Conservation (phyloP, 768 basidiomycete species). For the Mycena epipterygia region DNA sequence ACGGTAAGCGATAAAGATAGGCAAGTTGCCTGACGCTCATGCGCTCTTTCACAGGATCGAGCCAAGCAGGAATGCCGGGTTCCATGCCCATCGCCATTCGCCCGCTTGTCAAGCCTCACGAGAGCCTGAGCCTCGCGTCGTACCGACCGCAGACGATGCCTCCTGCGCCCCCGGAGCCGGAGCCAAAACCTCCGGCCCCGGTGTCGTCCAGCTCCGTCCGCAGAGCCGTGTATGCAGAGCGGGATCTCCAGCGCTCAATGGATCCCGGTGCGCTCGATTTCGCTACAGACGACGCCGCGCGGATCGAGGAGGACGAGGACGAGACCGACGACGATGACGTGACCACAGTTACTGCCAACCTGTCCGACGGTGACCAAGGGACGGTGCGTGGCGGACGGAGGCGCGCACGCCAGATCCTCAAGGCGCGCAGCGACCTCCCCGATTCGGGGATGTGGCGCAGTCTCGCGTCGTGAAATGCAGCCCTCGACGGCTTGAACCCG, state of each 20-base stretch:
- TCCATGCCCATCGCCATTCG: slow-evolving; percentile 78
- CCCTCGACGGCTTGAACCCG: neutral
- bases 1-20: neutral
- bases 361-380: slow-evolving; percentile 41
- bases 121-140: slow-evolving; percentile 65
- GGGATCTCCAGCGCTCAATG: slow-evolving; percentile 71
- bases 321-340: slow-evolving; percentile 61
- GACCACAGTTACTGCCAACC: slow-evolving; percentile 41
- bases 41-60: neutral
- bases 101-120: slow-evolving; percentile 48
- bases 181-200: slow-evolving; percentile 44
- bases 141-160: slow-evolving; percentile 68
- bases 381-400: slow-evolving; percentile 64
- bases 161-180: slow-evolving; percentile 49
- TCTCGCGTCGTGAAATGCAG: slow-evolving; percentile 59
- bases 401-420: slow-evolving; percentile 76
- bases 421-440: slow-evolving; percentile 77
- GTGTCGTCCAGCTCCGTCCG: slow-evolving; percentile 65
- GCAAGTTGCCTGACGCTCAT: neutral
- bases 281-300: slow-evolving; percentile 38
- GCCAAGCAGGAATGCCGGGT: slow-evolving; percentile 53
- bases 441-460: slow-evolving; percentile 87
- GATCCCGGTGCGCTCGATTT: slow-evolving; percentile 83
- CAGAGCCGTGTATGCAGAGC: slow-evolving; percentile 75
- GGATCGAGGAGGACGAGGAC: slow-evolving; percentile 49